Evolutionary conservation across 2,329 filamentous ascomycete genomes (phyloP).

Genomic region (Fusarium burgessii): DNA sequence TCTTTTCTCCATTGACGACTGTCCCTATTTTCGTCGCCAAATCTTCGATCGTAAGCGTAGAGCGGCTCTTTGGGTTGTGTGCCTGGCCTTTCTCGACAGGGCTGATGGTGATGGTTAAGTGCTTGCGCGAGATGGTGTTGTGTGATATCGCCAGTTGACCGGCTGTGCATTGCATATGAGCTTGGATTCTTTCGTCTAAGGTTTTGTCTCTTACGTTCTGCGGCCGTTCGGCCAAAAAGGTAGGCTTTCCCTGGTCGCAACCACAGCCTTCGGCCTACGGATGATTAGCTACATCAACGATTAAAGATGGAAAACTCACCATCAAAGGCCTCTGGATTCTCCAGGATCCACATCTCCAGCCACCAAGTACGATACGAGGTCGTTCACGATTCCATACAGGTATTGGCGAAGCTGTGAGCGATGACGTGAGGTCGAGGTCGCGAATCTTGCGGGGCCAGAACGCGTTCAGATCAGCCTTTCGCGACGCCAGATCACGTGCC

Average conservation of each 20-base stretch:
- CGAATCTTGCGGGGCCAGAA: slow-evolving; percentile 39
- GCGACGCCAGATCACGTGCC: slow-evolving; percentile 47
- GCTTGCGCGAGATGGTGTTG: slow-evolving; percentile 88
- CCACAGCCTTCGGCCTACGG: slow-evolving; percentile 72
- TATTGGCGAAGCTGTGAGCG: neutral
- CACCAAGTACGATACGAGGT: slow-evolving; percentile 32
- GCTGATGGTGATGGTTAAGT: slow-evolving; percentile 81
- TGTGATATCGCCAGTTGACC: slow-evolving; percentile 78
- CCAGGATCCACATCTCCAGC: slow-evolving; percentile 72
- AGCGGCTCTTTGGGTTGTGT: slow-evolving; percentile 72
- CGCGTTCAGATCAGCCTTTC: slow-evolving; percentile 29
- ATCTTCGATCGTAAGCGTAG: slow-evolving; percentile 80
- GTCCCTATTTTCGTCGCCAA: slow-evolving; percentile 88
- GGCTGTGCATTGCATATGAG: slow-evolving; percentile 57
- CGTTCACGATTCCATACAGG: slow-evolving; percentile 34
- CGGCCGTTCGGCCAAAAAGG: slow-evolving; percentile 83
- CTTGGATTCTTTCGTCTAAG: neutral
- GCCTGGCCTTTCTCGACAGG: slow-evolving; percentile 74
- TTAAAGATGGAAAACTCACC: slow-evolving; percentile 47
- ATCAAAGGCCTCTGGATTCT: slow-evolving; percentile 67
- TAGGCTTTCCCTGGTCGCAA: slow-evolving; percentile 86
- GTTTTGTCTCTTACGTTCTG: slow-evolving; percentile 65
- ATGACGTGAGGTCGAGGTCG: slow-evolving; percentile 46
- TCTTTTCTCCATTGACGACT: slow-evolving; percentile 76
- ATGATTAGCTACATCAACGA: slow-evolving; percentile 9